Evolutionary conservation across 2,329 filamentous ascomycete genomes (phyloP).

Genomic region (Pyricularia sp.): DNA sequence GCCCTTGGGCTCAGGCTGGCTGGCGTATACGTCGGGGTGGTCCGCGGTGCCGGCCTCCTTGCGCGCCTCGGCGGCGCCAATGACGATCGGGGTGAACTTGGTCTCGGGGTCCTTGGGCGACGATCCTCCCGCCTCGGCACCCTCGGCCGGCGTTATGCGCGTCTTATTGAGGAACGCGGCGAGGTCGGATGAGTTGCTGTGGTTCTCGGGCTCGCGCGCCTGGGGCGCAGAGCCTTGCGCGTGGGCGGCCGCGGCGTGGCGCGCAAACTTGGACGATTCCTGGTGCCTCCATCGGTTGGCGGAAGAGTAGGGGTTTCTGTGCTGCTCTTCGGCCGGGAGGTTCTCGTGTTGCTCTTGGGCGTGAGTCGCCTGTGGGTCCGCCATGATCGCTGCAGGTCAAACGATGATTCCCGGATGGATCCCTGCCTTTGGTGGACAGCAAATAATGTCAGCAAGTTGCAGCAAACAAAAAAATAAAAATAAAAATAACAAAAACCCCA

Average conservation of each 20-base stretch:
- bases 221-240: slow-evolving; percentile 9
- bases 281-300: slow-evolving; percentile 53
- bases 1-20: slow-evolving; percentile 7
- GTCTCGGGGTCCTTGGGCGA: not conserved
- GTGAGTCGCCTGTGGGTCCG: slow-evolving; percentile 4
- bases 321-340: slow-evolving; percentile 20
- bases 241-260: slow-evolving; percentile 28
- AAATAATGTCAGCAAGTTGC: not conserved
- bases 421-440: not conserved
- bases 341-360: slow-evolving; percentile 13
- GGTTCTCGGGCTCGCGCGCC: slow-evolving; percentile 28
- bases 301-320: slow-evolving; percentile 44
- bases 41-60: slow-evolving; percentile 10
- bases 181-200: slow-evolving; percentile 38
- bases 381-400: slow-evolving; percentile 10
- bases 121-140: not conserved
- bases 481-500: no score
- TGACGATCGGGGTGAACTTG: slow-evolving; percentile 37
- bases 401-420: not conserved
- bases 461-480: not conserved
- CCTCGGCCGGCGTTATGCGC: slow-evolving; percentile 34
- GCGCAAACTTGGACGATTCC: slow-evolving; percentile 47
- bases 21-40: slow-evolving; percentile 21
- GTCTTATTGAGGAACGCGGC: slow-evolving; percentile 46
- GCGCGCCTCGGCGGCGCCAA: slow-evolving; percentile 27